Evolutionary conservation across 2,329 filamentous ascomycete genomes (phyloP), one percentile per base, ranked within the genome.

Genomic region (Chaetomiaceae sp.): DNA sequence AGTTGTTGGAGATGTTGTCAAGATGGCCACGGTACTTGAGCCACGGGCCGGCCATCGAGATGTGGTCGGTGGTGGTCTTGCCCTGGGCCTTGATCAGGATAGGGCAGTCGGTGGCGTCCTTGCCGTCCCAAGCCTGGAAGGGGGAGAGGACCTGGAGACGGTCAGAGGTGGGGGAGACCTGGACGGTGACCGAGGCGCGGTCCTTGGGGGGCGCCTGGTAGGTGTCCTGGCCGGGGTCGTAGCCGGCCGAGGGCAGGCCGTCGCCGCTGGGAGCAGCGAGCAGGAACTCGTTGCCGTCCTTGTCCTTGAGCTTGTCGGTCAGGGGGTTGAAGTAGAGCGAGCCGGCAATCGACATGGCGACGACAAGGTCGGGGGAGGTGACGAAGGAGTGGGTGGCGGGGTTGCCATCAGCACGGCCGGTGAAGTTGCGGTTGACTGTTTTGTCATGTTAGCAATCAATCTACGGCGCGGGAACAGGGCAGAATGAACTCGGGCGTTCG

Each of bases 1-100:
- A 95, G 82, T 97, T 97, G 85, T 97, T 96, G 69, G 91, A 96
- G 76, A 97, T 96, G 82, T 97, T 97, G 83, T 96, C 92, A 66
- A 97, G 81, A 70, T 97, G 92, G 57, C 92, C 92, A 81, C 92
- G 89, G 83, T 96, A 97, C 81, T 96, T 96, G 71, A 97, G 79
- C 91, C 91, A 96, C 56, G 91, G 90, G 60, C 91, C 90, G 61
- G 90, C 91, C 89, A 95, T 95, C 56, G 90, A 96, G 74, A 96
- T 96, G 77, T 96, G 90, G 68, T 96, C 91, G 58, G 91, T 96
- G 59, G 91, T 96, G 60, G 90, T 96, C 84, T 97, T 96, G 72
- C 92, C 92, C 73, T 93, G 73, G 58, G 86, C 81, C 85, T 99
- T 99, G 81, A 97, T 96, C 59, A 99, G 78, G 66, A 99, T 95